Base-by-base conservation (phyloP, 2,329 filamentous ascomycete genomes). In the Fusarium acutatum region DNA sequence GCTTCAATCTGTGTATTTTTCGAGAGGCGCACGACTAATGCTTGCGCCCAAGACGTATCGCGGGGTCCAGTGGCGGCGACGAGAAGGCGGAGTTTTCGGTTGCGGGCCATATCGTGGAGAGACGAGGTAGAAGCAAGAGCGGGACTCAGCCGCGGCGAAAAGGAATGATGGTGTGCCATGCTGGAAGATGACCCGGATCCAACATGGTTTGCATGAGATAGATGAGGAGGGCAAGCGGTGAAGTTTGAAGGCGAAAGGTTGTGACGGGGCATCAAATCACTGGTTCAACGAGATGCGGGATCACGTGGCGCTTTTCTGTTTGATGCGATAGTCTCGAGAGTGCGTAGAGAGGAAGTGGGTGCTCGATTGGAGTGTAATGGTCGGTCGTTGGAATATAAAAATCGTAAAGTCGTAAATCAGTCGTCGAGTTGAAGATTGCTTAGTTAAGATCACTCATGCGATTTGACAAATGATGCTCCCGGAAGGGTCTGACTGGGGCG, bases 1-100 rank as follows among this genome's bases (percentile, higher is more conserved):
- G 88, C 89, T 71, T 90, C 88, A 71, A 92, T 89, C 69, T 89
- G 87, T 14, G 87, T 79, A 65, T 90, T 89, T 78, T 92, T 92
- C 61, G 91, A 91, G 8, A 93, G 86, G 67, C 91, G 89, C 54
- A 92, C 87, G 68, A 91, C 89, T 59, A 93, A 86, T 24, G 90
- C 85, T 79, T 91, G 88, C 59, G 91, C 91, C 82, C 89, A 92
- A 49, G 90, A 89, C 35, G 90, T 88, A 77, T 92, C 90, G 62
- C 88, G 86, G 52, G 88, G 86, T 66, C 92, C 91, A 75, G 92
- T 91, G 64, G 91, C 88, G 65, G 90, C 90, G 40, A 93, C 86
- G 38, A 93, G 87, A 63, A 93, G 86, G 69, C 86, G 88, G 35
- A 92, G 82, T 72, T 88, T 89, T 72, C 81, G 84, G 68, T 82